A percentile compares a stretch with the other conserved stretches of the same genome.
Evolutionary conservation across 768 basidiomycete genomes (phyloP).

Genomic region (Kwoniella europaea): DNA sequence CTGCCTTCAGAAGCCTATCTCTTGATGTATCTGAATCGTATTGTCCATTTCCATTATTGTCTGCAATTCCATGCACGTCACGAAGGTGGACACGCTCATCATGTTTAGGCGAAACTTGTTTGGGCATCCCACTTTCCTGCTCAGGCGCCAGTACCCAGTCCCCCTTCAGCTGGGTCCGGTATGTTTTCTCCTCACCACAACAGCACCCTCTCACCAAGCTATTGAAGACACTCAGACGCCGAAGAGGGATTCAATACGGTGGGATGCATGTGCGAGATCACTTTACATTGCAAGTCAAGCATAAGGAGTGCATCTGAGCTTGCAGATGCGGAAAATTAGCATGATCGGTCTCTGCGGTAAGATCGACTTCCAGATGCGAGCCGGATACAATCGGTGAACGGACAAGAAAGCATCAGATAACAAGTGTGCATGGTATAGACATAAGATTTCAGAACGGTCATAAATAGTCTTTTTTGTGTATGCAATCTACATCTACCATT

Average conservation of each 20-base stretch:
- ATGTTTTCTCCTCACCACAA: background rate
- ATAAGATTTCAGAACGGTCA: slow-evolving; percentile 5
- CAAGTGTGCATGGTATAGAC: slow-evolving; percentile 22
- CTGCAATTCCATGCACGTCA: slow-evolving; percentile 1
- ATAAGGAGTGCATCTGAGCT: too few relatives aligned
- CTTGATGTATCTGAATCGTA: background rate
- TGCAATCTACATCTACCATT: slow-evolving; percentile 67
- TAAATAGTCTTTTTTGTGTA: background rate
- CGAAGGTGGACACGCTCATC: slow-evolving; percentile 9
- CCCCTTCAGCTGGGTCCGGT: background rate
- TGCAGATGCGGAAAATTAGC: too few relatives aligned
- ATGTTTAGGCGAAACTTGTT: slow-evolving; percentile 4
- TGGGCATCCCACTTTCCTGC: background rate
- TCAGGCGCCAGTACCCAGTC: too few relatives aligned
- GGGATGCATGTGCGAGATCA: background rate
- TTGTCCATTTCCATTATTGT: background rate
- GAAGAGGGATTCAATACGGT: background rate
- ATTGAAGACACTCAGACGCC: background rate
- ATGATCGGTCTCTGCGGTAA: too few relatives aligned
- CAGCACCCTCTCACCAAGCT: too few relatives aligned
- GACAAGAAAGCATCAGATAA: background rate
- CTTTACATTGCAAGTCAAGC: too few relatives aligned
- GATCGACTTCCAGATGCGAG: too few relatives aligned
- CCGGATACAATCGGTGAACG: background rate
- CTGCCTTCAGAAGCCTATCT: too few relatives aligned